Evolutionary conservation across 805 yeast species (phyloP), one percentile per base, ranked within the genome.

Genomic region (Candida ortonii): DNA sequence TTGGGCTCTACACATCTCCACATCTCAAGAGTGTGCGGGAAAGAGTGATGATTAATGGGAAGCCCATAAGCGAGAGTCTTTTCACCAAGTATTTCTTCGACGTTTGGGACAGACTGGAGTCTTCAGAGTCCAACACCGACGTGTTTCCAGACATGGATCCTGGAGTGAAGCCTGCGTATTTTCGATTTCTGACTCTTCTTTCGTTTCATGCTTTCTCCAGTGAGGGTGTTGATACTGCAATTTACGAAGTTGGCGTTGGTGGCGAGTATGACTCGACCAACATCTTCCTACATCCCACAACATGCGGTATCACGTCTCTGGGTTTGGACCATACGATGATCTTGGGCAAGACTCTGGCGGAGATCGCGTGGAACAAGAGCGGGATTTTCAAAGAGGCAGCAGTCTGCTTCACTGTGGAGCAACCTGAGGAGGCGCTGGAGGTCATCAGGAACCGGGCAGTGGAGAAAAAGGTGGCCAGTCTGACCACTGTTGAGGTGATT

Each of bases 201-300:
- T 86, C 97, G 3, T 93, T 88, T 66, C 96, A 94, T 57, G 83
- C 87, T 1, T 94, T 94, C 50, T 57, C 86, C 62, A 71, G 76
- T 35, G 98, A 93, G 61, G 83, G 84, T 2, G 89, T 93, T n/a
- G 84, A 88, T 53, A 76, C 96, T 22, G 97, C 97, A 9, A 81
- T 93, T 23, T 88, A 85, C 54, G 99, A 93, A 59, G 99, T 94
- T 19, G 99, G 99, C 15, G 95, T 93, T 30, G 99, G 99, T 18
- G 99, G 99, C 6, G 94, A 85, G 55, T 87, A 78, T 52, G 99
- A 93, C 59, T 86, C 96, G n/a, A 93, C 99, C 9, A 93, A 93
- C 56, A 73, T 93, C 2, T 75, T 93, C 30, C 77, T 70, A 26
- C 64, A 68, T 26, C 97, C 98, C 13, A 73, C 84, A 0, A 89